phyloP scores from a whole-genome alignment of 2,329 filamentous ascomycete species.

The Dactylonectria macrodidyma region DNA sequence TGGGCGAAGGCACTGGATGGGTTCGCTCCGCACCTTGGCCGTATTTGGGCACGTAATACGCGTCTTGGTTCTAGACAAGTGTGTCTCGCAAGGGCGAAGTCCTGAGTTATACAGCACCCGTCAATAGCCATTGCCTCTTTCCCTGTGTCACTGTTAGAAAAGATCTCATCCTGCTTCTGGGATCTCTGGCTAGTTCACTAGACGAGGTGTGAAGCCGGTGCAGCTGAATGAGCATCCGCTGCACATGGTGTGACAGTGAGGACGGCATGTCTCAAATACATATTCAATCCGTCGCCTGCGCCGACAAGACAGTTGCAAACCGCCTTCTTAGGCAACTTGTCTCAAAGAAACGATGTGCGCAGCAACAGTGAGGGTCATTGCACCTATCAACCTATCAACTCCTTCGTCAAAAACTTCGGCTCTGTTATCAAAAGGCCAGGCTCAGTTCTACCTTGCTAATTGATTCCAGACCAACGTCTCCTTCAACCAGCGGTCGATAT shows the following conservation, averaged over 20 bases:
- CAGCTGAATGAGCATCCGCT: conserved; percentile 40
- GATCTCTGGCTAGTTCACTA: conserved; percentile 25
- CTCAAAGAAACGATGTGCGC: conserved; percentile 44
- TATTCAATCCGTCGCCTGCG: conserved; percentile 46
- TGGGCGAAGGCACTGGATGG: not conserved
- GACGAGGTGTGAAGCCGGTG: conserved; percentile 40
- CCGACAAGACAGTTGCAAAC: conserved; percentile 35
- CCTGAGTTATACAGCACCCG: conserved; percentile 55
- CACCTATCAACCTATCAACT: conserved; percentile 10
- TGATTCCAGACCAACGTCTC: not conserved
- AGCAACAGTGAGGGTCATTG: conserved; percentile 19
- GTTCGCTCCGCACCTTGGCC: conserved; percentile 6
- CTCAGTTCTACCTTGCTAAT: conserved; percentile 11
- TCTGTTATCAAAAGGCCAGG: conserved; percentile 38
- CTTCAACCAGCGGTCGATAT: not conserved
- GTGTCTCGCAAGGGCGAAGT: conserved; percentile 35
- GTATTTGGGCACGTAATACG: conserved; percentile 28
- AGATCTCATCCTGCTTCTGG: conserved; percentile 45
- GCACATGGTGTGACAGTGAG: conserved; percentile 44
- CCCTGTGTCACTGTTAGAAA: conserved; percentile 53
- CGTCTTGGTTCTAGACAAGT: conserved; percentile 35
- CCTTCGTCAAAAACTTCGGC: conserved; percentile 16
- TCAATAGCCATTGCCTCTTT: conserved; percentile 52
- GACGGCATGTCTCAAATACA: conserved; percentile 51
- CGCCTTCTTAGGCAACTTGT: conserved; percentile 42